Conservation (phyloP, 2,329 filamentous ascomycete genomes). For the Lecanicillium sp. region DNA sequence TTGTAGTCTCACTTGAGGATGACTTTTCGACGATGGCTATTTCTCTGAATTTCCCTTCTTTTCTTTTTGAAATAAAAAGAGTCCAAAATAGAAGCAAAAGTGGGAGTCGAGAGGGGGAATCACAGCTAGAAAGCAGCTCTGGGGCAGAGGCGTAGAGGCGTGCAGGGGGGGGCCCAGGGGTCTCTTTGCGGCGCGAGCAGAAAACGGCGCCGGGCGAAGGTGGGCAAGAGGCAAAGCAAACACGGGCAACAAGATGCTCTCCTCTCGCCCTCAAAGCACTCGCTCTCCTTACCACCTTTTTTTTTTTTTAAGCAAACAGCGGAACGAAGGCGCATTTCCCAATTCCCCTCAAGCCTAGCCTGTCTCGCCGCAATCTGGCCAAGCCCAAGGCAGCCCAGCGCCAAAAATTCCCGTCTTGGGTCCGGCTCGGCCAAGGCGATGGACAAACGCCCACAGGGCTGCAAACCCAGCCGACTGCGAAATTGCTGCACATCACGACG, state of each 20-base stretch:
- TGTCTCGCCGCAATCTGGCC: neutral
- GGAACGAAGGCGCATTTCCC: no score
- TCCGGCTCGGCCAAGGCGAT: neutral
- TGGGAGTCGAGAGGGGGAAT: neutral
- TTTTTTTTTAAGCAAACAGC: no score
- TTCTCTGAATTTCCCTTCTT: no score
- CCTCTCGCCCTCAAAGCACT: neutral
- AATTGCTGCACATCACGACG: slow-evolving; percentile 6
- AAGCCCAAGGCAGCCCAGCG: no score
- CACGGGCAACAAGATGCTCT: neutral
- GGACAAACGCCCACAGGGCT: slow-evolving; percentile 7
- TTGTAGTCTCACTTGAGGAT: slow-evolving; percentile 6
- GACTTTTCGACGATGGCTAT: no score
- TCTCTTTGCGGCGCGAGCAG: slow-evolving; percentile 6
- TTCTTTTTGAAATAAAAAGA: no score
- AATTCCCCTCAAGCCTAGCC: neutral
- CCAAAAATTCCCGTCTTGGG: no score
- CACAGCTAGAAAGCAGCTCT: neutral
- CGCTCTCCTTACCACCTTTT: neutral
- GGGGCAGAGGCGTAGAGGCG: neutral
- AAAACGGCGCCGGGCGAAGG: slow-evolving; percentile 11
- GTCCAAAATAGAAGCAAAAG: neutral
- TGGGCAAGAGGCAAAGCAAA: slow-evolving; percentile 2
- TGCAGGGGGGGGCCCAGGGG: neutral
- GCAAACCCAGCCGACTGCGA: slow-evolving; percentile 10